Percentiles rank a stretch among this genome's conserved stretches.
phyloP scores from a whole-genome alignment of 495 filamentous ascomycete species.

The Hyaloscypha bicolor region DNA sequence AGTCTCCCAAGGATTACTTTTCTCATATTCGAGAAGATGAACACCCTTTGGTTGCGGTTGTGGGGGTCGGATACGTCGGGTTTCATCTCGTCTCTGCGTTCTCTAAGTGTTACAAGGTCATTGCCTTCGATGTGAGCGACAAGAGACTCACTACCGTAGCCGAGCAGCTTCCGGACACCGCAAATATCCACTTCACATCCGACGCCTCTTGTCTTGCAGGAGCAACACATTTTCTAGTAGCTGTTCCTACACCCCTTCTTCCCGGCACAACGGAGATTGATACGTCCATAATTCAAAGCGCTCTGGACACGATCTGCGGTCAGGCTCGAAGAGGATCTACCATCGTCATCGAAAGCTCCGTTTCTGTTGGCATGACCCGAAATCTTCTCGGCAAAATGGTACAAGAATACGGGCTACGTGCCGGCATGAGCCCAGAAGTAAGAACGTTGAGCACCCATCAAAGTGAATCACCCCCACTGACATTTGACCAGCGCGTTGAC shows the following conservation, averaged over 20 bases:
- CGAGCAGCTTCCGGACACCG: background rate
- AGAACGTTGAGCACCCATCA: background rate
- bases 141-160: background rate
- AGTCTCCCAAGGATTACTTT: background rate
- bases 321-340: slow-evolving; percentile 37
- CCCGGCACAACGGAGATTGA: slow-evolving; percentile 36
- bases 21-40: slow-evolving; percentile 12
- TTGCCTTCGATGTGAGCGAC: slow-evolving; percentile 37
- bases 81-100: slow-evolving; percentile 39
- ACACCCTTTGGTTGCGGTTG: slow-evolving; percentile 38
- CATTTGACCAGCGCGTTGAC: slow-evolving; percentile 43
- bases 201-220: slow-evolving; percentile 21
- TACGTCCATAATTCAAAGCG: slow-evolving; percentile 35
- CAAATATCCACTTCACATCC: background rate
- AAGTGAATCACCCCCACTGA: background rate
- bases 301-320: slow-evolving; percentile 34
- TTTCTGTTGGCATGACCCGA: slow-evolving; percentile 44
- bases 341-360: slow-evolving; percentile 41
- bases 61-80: slow-evolving; percentile 47
- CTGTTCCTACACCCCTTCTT: slow-evolving; percentile 42
- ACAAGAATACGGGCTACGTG: slow-evolving; percentile 30
- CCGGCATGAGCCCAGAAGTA: slow-evolving; percentile 36
- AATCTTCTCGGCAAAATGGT: slow-evolving; percentile 35
- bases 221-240: slow-evolving; percentile 41
- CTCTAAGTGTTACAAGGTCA: slow-evolving; percentile 33